Evolutionary conservation across 371 early-diverging fungal species (phyloP).

Genomic region (Circinella umbellata): DNA sequence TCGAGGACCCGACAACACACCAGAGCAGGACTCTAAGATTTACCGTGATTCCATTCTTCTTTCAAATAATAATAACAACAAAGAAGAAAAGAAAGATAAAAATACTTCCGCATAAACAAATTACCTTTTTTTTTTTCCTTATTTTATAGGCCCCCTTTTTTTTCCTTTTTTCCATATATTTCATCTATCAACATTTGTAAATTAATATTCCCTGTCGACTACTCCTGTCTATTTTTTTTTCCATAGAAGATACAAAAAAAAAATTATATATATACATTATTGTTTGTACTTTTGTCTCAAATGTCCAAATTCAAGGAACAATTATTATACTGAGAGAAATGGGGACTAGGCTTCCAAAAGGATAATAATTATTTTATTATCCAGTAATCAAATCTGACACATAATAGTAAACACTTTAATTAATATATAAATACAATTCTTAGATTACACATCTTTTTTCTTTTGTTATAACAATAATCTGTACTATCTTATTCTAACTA

Average conservation of each 20-base stretch:
- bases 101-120: constrained; percentile 4
- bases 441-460: neutral
- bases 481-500: too few species aligned
- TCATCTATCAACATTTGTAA: constrained; percentile 7
- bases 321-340: neutral
- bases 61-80: neutral
- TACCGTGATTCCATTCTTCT: constrained; percentile 24
- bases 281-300: neutral
- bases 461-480: too few species aligned
- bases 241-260: neutral
- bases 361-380: too few species aligned
- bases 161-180: neutral
- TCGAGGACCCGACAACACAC: constrained; percentile 43
- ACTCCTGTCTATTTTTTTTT: neutral
- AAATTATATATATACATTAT: neutral
- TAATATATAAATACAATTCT: neutral
- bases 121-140: neutral
- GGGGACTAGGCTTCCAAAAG: too few species aligned
- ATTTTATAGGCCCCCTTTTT: neutral
- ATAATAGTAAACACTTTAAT: neutral
- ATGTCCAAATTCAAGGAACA: constrained; percentile 1
- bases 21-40: constrained; percentile 34
- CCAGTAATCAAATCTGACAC: neutral
- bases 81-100: neutral
- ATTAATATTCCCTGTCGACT: constrained; percentile 6